These are phyloP conservation scores for Phytophthora pluvialis DNA, from an alignment of 352 stramenopile genomes.

Conservation along the genomic window DNA sequence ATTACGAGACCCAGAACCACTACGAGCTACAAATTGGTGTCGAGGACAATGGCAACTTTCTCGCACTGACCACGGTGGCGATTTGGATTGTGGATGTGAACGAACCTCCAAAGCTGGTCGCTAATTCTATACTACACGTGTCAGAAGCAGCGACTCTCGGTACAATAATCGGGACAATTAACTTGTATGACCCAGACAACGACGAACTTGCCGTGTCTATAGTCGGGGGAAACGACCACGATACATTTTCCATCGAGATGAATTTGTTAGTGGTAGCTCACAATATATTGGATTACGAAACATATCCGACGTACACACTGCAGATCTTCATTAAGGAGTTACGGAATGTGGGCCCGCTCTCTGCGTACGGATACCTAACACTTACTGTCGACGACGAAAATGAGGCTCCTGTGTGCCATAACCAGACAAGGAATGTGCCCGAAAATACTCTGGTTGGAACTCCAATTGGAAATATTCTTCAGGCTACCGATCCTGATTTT, in stretches of 20 bases:
- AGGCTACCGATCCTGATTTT: conserved; percentile 20
- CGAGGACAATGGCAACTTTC: conserved; percentile 24
- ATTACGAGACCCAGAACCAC: conserved; percentile 41
- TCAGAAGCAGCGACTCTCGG: conserved; percentile 25
- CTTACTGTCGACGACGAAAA: conserved; percentile 35
- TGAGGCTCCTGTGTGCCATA: conserved; percentile 25
- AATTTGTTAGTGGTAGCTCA: conserved; percentile 14
- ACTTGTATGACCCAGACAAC: conserved; percentile 24
- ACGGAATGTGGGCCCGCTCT: conserved; percentile 15
- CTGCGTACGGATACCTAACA: conserved; percentile 7
- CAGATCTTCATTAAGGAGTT: conserved; percentile 21
- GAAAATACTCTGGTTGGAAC: conserved; percentile 33
- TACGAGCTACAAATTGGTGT: conserved; percentile 37
- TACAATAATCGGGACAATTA: conserved; percentile 19
- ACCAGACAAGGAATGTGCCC: conserved; percentile 26
- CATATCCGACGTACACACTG: conserved; percentile 21
- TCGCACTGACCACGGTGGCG: conserved; percentile 8
- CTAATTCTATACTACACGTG: conserved; percentile 23
- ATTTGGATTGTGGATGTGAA: conserved; percentile 46
- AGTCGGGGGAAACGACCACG: conserved; percentile 20
- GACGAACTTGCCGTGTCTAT: conserved; percentile 26
- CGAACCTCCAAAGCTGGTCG: conserved; percentile 30
- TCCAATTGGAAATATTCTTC: conserved; percentile 19
- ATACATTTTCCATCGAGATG: conserved; percentile 24
- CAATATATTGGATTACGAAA: conserved; percentile 28